These are phyloP conservation scores for Pythium phragmiticola DNA, from an alignment of 352 stramenopile genomes.

Conservation along the genomic window DNA sequence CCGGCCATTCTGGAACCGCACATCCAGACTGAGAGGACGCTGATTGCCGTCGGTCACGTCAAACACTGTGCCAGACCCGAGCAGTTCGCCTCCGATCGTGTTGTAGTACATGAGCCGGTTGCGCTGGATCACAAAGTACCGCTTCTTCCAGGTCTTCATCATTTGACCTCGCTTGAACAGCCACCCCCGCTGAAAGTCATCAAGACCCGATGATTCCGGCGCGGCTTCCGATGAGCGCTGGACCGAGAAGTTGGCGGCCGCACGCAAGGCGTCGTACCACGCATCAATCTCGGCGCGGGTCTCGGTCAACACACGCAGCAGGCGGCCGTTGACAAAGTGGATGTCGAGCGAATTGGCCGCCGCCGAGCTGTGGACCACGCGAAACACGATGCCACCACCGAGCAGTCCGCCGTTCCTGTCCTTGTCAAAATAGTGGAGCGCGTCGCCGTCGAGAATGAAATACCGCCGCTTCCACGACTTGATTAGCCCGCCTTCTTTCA, in stretches of 20 bases:
- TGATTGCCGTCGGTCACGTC: slow-evolving; percentile 52
- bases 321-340: slow-evolving; percentile 44
- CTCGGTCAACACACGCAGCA: slow-evolving; percentile 48
- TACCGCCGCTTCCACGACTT: slow-evolving; percentile 69
- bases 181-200: slow-evolving; percentile 42
- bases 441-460: slow-evolving; percentile 55
- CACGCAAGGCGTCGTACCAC: slow-evolving; percentile 46
- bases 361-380: slow-evolving; percentile 38
- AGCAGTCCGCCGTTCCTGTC: slow-evolving; percentile 33
- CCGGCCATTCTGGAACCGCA: slow-evolving; percentile 75
- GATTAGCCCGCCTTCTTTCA: slow-evolving; percentile 44
- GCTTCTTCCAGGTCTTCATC: slow-evolving; percentile 85
- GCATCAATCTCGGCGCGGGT: slow-evolving; percentile 41
- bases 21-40: slow-evolving; percentile 61
- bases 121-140: slow-evolving; percentile 71
- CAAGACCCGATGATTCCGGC: not conserved
- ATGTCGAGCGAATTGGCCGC: slow-evolving; percentile 40
- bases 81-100: slow-evolving; percentile 33
- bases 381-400: slow-evolving; percentile 44
- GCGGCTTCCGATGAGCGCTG: not conserved
- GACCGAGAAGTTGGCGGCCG: slow-evolving; percentile 11
- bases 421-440: slow-evolving; percentile 56
- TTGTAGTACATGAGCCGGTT: slow-evolving; percentile 64
- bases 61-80: slow-evolving; percentile 70
- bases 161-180: slow-evolving; percentile 80